Conservation (phyloP, 2,329 filamentous ascomycete genomes). For the Whalleya microplaca region DNA sequence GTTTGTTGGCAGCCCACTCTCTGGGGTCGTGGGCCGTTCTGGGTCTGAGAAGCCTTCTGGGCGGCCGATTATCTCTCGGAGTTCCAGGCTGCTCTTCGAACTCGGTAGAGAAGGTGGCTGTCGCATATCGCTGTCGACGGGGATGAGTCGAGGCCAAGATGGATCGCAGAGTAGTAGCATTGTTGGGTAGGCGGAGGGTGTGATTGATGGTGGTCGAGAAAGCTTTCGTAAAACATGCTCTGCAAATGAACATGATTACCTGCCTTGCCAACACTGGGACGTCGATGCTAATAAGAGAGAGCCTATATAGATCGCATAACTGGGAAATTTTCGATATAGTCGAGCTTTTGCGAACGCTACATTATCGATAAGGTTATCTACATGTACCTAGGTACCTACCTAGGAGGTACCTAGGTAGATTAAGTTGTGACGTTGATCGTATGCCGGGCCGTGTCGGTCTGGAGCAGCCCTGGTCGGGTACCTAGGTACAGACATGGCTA, state of each 20-base stretch:
- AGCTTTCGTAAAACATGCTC: constrained; percentile 40
- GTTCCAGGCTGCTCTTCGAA: constrained; percentile 9
- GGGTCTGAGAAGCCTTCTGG: constrained; percentile 30
- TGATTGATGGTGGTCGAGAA: constrained; percentile 23
- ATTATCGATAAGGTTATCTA: constrained; percentile 1
- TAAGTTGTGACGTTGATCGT: neutral
- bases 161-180: constrained; percentile 7
- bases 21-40: no score
- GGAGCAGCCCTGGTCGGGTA: no score
- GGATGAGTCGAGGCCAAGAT: constrained; percentile 8
- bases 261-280: neutral
- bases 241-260: constrained; percentile 44
- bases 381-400: constrained; percentile 2
- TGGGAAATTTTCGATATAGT: constrained; percentile 3
- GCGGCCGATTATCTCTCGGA: constrained; percentile 18
- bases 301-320: constrained; percentile 2
- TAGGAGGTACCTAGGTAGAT: neutral
- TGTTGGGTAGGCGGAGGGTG: constrained; percentile 16
- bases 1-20: constrained; percentile 52
- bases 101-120: constrained; percentile 3
- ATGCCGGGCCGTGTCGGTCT: neutral
- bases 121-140: constrained; percentile 23
- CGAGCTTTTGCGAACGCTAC: constrained; percentile 11
- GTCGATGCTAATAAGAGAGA: neutral
- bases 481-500: no score